These are phyloP conservation scores for Rhododendron vialii DNA, from an alignment of 148 eudicot genomes.

Conservation along the genomic window DNA sequence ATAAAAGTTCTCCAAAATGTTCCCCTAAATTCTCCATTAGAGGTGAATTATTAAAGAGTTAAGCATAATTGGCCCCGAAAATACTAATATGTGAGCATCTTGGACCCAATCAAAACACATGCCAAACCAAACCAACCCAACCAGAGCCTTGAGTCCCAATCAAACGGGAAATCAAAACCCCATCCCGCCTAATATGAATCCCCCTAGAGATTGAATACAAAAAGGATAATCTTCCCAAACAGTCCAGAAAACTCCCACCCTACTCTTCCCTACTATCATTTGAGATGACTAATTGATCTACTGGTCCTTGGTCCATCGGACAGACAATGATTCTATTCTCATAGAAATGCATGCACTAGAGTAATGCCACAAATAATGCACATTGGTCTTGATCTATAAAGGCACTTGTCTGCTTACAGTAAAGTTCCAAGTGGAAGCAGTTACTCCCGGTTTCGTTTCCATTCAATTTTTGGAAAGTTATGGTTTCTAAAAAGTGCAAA, in stretches of 20 bases:
- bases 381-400: background rate
- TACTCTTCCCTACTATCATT: background rate
- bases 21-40: background rate
- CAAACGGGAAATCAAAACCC: background rate
- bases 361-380: background rate
- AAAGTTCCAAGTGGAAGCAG: background rate
- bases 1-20: background rate
- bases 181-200: background rate
- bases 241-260: background rate
- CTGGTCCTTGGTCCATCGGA: background rate
- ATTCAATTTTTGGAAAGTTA: background rate
- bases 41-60: background rate
- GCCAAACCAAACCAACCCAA: background rate
- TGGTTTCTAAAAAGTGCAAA: background rate
- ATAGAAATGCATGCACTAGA: background rate
- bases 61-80: background rate
- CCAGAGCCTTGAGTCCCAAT: background rate
- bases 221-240: background rate
- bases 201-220: background rate
- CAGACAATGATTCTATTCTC: background rate
- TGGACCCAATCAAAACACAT: background rate
- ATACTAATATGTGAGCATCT: background rate
- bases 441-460: background rate
- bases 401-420: background rate
- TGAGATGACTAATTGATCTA: background rate